Evolutionary conservation across 768 basidiomycete genomes (phyloP).

Genomic region (Paxillus involutus): DNA sequence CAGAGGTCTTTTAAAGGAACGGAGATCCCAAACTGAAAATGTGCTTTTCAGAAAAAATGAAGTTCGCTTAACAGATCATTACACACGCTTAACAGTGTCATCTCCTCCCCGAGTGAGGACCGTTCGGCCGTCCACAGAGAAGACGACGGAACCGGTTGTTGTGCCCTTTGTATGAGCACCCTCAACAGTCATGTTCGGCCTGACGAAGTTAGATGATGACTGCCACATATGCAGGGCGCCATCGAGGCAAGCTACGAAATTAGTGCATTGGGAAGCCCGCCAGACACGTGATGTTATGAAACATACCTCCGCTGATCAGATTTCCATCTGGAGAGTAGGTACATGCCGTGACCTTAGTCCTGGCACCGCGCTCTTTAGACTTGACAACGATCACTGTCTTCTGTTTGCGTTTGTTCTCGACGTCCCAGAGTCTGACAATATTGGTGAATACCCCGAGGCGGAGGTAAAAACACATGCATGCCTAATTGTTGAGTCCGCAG

Average conservation of each 20-base stretch:
- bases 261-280: not conserved
- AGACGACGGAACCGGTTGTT: slow-evolving; percentile 84
- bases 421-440: slow-evolving; percentile 83
- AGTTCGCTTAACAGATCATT: slow-evolving; percentile 1
- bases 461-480: slow-evolving; percentile 31
- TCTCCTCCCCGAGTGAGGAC: slow-evolving; percentile 91
- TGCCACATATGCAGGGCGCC: slow-evolving; percentile 95
- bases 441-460: slow-evolving; percentile 4
- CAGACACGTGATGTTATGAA: slow-evolving; percentile 9
- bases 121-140: slow-evolving; percentile 85
- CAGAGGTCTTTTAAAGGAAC: slow-evolving; percentile 88
- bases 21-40: slow-evolving; percentile 86
- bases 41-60: slow-evolving; percentile 1
- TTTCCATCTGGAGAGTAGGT: slow-evolving; percentile 89
- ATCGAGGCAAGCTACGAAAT: slow-evolving; percentile 74
- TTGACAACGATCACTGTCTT: slow-evolving; percentile 96
- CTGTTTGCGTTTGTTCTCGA: slow-evolving; percentile 89
- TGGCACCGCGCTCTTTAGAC: slow-evolving; percentile 90
- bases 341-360: slow-evolving; percentile 88
- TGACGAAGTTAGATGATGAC: slow-evolving; percentile 86
- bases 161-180: slow-evolving; percentile 84
- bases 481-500: slow-evolving; percentile 96
- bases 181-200: slow-evolving; percentile 85
- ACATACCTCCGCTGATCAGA: slow-evolving; percentile 82
- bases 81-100: slow-evolving; percentile 92